phyloP scores from a whole-genome alignment of 2,329 filamentous ascomycete genomes.

The Aspergillus glaucus region DNA sequence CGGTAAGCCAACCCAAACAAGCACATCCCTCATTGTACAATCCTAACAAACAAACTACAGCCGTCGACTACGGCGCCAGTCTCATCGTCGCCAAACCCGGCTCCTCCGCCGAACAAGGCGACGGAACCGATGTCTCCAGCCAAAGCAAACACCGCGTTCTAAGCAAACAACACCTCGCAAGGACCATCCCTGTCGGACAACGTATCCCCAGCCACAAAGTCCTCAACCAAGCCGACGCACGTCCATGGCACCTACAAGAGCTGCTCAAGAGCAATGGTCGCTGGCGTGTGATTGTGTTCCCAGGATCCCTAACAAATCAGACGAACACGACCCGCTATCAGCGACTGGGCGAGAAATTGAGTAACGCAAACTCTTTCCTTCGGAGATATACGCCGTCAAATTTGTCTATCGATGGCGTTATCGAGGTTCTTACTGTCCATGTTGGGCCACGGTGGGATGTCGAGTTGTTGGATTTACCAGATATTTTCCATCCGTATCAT shows the following conservation, averaged over 20 bases:
- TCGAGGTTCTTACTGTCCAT: slow-evolving; percentile 60
- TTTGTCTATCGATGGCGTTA: slow-evolving; percentile 40
- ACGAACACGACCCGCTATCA: slow-evolving; percentile 43
- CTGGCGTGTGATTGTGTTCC: slow-evolving; percentile 48
- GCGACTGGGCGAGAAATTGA: slow-evolving; percentile 43
- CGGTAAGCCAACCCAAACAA: slow-evolving; percentile 19
- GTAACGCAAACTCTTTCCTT: slow-evolving; percentile 36
- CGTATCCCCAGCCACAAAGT: slow-evolving; percentile 30
- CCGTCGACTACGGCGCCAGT: slow-evolving; percentile 54
- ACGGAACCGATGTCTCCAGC: slow-evolving; percentile 41
- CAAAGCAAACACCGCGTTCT: slow-evolving; percentile 11
- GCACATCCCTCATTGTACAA: slow-evolving; percentile 3
- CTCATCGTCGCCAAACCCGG: slow-evolving; percentile 51
- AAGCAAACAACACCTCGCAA: slow-evolving; percentile 15
- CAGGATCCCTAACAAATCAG: slow-evolving; percentile 48
- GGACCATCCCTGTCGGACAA: slow-evolving; percentile 28
- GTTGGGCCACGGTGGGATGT: slow-evolving; percentile 44
- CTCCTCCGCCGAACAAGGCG: slow-evolving; percentile 39
- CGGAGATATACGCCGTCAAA: slow-evolving; percentile 36
- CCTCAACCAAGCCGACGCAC: slow-evolving; percentile 31
- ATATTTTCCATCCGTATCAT: slow-evolving; percentile 45
- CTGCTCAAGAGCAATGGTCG: slow-evolving; percentile 32
- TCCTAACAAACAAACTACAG: slow-evolving; percentile 13
- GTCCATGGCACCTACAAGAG: slow-evolving; percentile 34
- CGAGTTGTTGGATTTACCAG: slow-evolving; percentile 47